phyloP scores from a whole-genome alignment of 1,139 yeast species.

The Taphrina communis region DNA sequence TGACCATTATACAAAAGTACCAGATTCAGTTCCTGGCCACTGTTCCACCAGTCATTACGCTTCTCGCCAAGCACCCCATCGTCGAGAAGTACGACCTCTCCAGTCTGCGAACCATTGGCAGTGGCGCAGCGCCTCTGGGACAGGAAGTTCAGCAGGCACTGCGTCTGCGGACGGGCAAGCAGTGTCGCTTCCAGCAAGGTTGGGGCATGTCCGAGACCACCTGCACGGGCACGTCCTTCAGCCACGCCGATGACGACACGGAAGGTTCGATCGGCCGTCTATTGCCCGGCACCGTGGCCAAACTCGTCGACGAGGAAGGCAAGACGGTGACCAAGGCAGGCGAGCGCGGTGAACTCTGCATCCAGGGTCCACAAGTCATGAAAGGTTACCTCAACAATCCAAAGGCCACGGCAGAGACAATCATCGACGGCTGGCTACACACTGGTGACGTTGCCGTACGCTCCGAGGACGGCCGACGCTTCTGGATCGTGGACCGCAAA shows the following conservation, averaged over 20 bases:
- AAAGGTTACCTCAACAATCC: conserved; percentile 61
- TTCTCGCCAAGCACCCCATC: conserved; percentile 53
- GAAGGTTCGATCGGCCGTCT: conserved; percentile 58
- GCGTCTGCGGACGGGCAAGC: conserved; percentile 20
- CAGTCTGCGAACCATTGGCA: conserved; percentile 46
- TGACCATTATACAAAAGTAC: conserved; percentile 49
- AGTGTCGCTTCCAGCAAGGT: conserved; percentile 40
- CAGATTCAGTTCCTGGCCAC: conserved; percentile 49
- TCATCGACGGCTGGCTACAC: conserved; percentile 64
- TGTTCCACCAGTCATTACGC: conserved; percentile 54
- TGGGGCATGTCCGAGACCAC: conserved; percentile 43
- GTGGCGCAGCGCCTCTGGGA: conserved; percentile 55
- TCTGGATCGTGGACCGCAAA: conserved; percentile 67
- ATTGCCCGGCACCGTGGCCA: conserved; percentile 55
- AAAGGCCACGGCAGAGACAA: conserved; percentile 53
- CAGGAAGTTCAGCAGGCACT: conserved; percentile 36
- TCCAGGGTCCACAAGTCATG: conserved; percentile 71
- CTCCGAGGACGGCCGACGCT: conserved; percentile 58
- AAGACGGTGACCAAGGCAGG: conserved; percentile 61
- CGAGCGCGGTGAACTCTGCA: conserved; percentile 74
- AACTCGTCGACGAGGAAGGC: conserved; percentile 56
- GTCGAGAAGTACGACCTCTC: conserved; percentile 50
- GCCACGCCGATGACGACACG: conserved; percentile 44
- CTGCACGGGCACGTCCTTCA: conserved; percentile 47
- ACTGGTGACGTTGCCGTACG: conserved; percentile 68